A percentile compares a stretch with the other conserved stretches of the same genome.
Evolutionary conservation across 2,329 filamentous ascomycete species (phyloP).

Genomic region (Dactylellina haptotyla): DNA sequence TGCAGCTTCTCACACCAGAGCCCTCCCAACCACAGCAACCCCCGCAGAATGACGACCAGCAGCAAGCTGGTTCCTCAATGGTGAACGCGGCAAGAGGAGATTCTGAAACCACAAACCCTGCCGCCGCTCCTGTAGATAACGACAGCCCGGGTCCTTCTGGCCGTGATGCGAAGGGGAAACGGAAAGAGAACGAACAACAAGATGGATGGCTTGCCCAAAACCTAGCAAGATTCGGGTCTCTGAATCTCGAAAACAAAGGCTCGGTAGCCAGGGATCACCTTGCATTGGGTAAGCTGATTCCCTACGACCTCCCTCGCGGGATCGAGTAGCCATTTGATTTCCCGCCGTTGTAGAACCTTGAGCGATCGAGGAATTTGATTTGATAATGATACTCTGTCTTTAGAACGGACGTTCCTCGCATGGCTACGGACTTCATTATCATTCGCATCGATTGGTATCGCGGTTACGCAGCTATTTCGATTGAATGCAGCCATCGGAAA

Average conservation of each 20-base stretch:
- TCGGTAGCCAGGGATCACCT: conserved; percentile 84
- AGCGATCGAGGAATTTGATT: not conserved
- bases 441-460: conserved; percentile 80
- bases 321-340: conserved; percentile 25
- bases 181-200: conserved; percentile 28
- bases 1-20: not conserved
- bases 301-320: conserved; percentile 14
- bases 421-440: conserved; percentile 84
- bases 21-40: conserved; percentile 18
- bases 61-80: conserved; percentile 9
- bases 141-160: conserved; percentile 27
- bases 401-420: conserved; percentile 84
- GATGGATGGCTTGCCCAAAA: conserved; percentile 41
- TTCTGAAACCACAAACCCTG: conserved; percentile 14
- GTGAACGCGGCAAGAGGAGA: conserved; percentile 24
- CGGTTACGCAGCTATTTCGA: conserved; percentile 84
- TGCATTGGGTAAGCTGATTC: conserved; percentile 71
- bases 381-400: conserved; percentile 33
- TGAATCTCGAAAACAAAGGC: conserved; percentile 86
- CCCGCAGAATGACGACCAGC: conserved; percentile 2
- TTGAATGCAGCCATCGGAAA: conserved; percentile 74
- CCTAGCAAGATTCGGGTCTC: conserved; percentile 61
- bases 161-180: conserved; percentile 47
- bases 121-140: conserved; percentile 13
- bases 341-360: conserved; percentile 10